These are phyloP conservation scores for Wickerhamomyces silvicola DNA, from an alignment of 805 yeast species.

Conservation along the genomic window DNA sequence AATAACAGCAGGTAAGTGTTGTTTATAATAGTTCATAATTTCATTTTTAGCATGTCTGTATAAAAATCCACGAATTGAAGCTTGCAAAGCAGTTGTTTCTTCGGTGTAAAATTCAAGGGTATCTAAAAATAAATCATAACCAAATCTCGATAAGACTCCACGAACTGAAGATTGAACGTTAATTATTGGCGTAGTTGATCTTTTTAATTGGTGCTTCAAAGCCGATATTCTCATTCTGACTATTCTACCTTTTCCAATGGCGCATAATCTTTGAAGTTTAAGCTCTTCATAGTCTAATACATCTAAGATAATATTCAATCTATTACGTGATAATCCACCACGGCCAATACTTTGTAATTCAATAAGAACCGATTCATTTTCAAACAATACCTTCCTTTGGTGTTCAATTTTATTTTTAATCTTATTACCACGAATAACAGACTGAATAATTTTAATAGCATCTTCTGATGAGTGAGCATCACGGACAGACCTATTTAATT, in stretches of 20 bases:
- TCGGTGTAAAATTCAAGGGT: slow-evolving; percentile 41
- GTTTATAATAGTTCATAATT: slow-evolving; percentile 41
- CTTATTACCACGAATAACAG: slow-evolving; percentile 26
- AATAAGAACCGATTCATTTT: slow-evolving; percentile 19
- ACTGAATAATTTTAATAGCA: slow-evolving; percentile 32
- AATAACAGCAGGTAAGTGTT: slow-evolving; percentile 53
- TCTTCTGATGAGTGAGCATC: slow-evolving; percentile 20
- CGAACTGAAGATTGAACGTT: slow-evolving; percentile 53
- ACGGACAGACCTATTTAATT: slow-evolving; percentile 12
- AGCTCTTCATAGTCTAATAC: slow-evolving; percentile 20
- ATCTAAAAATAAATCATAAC: slow-evolving; percentile 46
- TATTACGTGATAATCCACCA: slow-evolving; percentile 32
- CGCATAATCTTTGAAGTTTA: slow-evolving; percentile 27
- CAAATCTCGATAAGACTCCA: slow-evolving; percentile 57
- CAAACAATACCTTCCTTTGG: slow-evolving; percentile 1
- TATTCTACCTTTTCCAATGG: slow-evolving; percentile 31
- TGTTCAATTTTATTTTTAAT: slow-evolving; percentile 7
- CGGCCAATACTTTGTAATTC: slow-evolving; percentile 51
- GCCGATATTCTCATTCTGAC: slow-evolving; percentile 23
- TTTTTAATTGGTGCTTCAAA: slow-evolving; percentile 1
- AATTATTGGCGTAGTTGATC: slow-evolving; percentile 20
- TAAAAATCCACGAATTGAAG: slow-evolving; percentile 42
- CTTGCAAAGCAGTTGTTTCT: slow-evolving; percentile 43
- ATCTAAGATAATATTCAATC: slow-evolving; percentile 19
- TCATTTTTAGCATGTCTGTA: slow-evolving; percentile 32